phyloP scores from a whole-genome alignment of 2,329 filamentous ascomycete species.

The Sclerotinia nivalis region DNA sequence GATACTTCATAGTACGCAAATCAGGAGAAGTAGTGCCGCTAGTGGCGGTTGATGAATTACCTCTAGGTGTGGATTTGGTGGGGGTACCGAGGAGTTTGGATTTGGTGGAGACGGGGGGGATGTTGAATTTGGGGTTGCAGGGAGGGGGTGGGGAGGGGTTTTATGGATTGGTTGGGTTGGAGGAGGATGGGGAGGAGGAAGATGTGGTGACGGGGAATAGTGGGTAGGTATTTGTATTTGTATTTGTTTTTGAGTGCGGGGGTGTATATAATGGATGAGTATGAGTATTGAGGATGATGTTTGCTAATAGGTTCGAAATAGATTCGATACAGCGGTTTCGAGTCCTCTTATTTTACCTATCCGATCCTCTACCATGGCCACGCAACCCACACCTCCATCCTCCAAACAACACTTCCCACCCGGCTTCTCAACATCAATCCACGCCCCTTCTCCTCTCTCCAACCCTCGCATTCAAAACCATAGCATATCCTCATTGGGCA shows the following conservation, averaged over 20 bases:
- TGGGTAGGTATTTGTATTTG: constrained; percentile 7
- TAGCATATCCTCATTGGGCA: neutral
- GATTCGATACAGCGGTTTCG: neutral
- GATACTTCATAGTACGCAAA: constrained; percentile 50
- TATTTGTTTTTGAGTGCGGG: too few species aligned
- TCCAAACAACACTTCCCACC: neutral
- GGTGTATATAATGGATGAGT: neutral
- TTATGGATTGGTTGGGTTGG: constrained; percentile 28
- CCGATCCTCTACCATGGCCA: neutral
- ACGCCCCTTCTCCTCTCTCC: neutral
- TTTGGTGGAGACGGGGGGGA: constrained; percentile 35
- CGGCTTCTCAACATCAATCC: neutral
- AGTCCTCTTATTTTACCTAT: neutral
- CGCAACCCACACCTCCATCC: neutral
- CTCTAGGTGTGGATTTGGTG: constrained; percentile 40
- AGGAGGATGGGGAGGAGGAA: neutral
- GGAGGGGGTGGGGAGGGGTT: constrained; percentile 22
- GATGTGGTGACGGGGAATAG: neutral
- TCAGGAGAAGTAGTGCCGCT: constrained; percentile 51
- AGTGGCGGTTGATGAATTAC: constrained; percentile 56
- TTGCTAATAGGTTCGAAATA: neutral
- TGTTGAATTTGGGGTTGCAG: constrained; percentile 38
- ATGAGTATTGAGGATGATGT: neutral
- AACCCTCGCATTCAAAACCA: neutral
- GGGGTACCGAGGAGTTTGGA: constrained; percentile 45